Conservation (phyloP, 805 yeast species). For the Ogataea chonburiensis region DNA sequence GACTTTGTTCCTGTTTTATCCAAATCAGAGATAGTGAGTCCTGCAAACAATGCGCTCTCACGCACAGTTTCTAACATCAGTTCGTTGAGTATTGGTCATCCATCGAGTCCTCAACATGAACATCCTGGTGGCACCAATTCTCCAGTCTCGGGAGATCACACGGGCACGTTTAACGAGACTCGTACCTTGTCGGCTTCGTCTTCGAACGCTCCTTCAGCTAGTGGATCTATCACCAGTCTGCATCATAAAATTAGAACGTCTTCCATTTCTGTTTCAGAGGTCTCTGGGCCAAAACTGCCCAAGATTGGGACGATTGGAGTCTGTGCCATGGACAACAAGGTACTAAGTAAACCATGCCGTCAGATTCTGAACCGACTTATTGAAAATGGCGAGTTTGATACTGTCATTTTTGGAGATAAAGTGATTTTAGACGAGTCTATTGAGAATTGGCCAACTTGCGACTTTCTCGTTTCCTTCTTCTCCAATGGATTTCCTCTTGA, state of each 20-base stretch:
- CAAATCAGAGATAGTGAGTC: constrained; percentile 37
- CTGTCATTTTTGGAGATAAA: constrained; percentile 95
- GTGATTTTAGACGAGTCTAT: constrained; percentile 89
- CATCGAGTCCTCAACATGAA: constrained; percentile 11
- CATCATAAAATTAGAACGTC: constrained; percentile 28
- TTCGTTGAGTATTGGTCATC: constrained; percentile 29
- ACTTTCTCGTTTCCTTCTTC: constrained; percentile 87
- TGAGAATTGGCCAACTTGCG: constrained; percentile 99
- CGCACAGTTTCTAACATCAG: constrained; percentile 34
- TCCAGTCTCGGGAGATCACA: constrained; percentile 2
- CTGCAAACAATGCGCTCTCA: constrained; percentile 32
- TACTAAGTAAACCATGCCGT: constrained; percentile 91
- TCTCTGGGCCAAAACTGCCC: constrained; percentile 52
- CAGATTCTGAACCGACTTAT: constrained; percentile 84
- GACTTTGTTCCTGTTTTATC: constrained; percentile 75
- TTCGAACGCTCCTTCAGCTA: constrained; percentile 14
- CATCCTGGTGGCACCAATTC: not conserved
- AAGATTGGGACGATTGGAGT: constrained; percentile 93
- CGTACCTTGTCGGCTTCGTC: constrained; percentile 11
- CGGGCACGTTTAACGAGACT: constrained; percentile 3
- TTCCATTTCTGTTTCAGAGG: constrained; percentile 39
- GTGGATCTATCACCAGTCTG: constrained; percentile 15
- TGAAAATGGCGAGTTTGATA: constrained; percentile 93
- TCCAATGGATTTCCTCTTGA: constrained; percentile 96
- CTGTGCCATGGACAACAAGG: constrained; percentile 98